Conservation (phyloP, 108 stramenopile genomes). For the Cyclotella choctawhatcheeana region DNA sequence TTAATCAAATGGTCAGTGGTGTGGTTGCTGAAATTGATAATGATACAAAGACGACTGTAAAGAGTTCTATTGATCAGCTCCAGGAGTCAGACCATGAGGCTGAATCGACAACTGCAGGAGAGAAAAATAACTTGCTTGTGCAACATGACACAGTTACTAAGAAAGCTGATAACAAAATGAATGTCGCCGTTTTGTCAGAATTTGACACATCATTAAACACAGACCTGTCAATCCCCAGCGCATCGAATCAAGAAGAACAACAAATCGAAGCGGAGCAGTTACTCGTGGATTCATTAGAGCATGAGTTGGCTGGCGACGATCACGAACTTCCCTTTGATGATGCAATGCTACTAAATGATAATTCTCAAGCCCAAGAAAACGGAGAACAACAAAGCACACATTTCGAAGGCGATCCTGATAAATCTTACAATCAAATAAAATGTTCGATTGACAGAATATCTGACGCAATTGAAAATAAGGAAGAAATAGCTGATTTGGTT, state of each 20-base stretch:
- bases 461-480: neutral
- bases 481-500: neutral
- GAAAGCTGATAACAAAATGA: neutral
- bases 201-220: neutral
- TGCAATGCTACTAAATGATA: neutral
- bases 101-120: neutral
- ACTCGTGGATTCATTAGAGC: neutral
- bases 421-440: conserved; percentile 1
- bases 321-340: neutral
- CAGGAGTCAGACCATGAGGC: neutral
- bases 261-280: neutral
- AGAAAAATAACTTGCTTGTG: neutral
- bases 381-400: neutral
- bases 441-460: neutral
- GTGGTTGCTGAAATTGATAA: neutral
- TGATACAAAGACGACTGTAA: neutral
- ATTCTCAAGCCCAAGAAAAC: neutral
- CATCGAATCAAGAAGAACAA: neutral
- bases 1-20: conserved; percentile 12
- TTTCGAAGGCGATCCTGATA: neutral
- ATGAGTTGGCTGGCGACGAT: neutral
- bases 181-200: neutral
- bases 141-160: neutral
- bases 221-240: neutral
- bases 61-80: neutral